A percentile compares a stretch with the other conserved stretches of the same genome.
Evolutionary conservation across 2,329 filamentous ascomycete species (phyloP).

Genomic region (Blastomyces silverae): DNA sequence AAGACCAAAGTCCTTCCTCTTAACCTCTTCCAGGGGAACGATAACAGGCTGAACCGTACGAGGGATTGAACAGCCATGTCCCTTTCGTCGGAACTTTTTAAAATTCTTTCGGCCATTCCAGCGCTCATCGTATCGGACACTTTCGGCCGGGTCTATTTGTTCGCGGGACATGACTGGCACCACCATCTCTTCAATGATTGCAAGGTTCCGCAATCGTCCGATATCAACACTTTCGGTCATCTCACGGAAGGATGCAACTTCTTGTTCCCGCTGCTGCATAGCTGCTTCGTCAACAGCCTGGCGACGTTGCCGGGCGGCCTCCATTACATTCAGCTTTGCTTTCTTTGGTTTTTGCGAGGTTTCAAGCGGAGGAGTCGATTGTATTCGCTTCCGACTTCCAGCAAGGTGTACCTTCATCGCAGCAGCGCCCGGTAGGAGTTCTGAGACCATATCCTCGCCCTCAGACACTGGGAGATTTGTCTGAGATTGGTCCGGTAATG

Average conservation of each 20-base stretch:
- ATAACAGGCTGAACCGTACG: conserved; percentile 53
- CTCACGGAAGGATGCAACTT: conserved; percentile 57
- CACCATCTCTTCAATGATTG: conserved; percentile 70
- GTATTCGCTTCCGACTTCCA: conserved; percentile 44
- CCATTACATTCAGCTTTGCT: conserved; percentile 62
- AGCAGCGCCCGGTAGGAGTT: conserved; percentile 66
- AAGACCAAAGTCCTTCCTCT: conserved; percentile 63
- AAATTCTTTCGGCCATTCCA: conserved; percentile 98
- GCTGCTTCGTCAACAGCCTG: conserved; percentile 49
- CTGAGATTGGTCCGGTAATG: conserved; percentile 25
- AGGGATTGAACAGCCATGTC: conserved; percentile 32
- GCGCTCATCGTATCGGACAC: conserved; percentile 68
- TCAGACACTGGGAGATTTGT: conserved; percentile 29
- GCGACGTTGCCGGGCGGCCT: conserved; percentile 51
- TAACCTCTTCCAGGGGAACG: conserved; percentile 64
- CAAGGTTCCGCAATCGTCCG: conserved; percentile 63
- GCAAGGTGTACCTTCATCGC: conserved; percentile 72
- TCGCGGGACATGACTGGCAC: conserved; percentile 40
- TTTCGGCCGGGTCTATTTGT: conserved; percentile 30
- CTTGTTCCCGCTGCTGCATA: conserved; percentile 54
- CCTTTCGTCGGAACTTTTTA: conserved; percentile 62
- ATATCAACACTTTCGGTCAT: conserved; percentile 61
- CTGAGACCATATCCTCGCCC: conserved; percentile 57
- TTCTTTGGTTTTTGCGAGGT: conserved; percentile 42
- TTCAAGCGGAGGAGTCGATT: conserved; percentile 23